Evolutionary conservation across 768 basidiomycete genomes (phyloP).

Genomic region (Sporobolomyces roseus): DNA sequence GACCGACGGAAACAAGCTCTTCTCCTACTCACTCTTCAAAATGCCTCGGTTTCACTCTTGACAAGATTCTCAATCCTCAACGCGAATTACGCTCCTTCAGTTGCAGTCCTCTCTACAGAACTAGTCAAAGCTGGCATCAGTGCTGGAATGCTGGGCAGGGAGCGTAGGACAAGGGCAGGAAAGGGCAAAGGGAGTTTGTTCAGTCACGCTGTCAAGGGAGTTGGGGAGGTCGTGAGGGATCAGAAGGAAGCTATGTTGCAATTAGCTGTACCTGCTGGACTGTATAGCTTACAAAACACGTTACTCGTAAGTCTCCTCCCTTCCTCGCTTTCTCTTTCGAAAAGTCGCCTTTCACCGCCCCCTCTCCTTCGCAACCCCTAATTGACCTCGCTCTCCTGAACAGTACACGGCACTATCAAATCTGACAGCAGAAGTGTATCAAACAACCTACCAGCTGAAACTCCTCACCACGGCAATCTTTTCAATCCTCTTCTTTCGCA

Average conservation of each 20-base stretch:
- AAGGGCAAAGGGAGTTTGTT: neutral
- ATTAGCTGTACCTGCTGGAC: slow-evolving; percentile 85
- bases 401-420: slow-evolving; percentile 90
- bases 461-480: slow-evolving; percentile 45
- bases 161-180: neutral
- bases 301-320: slow-evolving; percentile 33
- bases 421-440: slow-evolving; percentile 92
- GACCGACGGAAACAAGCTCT: slow-evolving; percentile 64
- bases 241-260: slow-evolving; percentile 53
- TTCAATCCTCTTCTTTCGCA: slow-evolving; percentile 41
- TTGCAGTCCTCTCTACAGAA: slow-evolving; percentile 87
- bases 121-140: slow-evolving; percentile 83
- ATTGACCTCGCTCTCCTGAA: slow-evolving; percentile 46
- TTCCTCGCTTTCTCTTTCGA: too few relatives aligned
- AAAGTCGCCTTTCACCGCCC: neutral
- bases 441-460: slow-evolving; percentile 92
- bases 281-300: slow-evolving; percentile 61
- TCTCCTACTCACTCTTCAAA: slow-evolving; percentile 89
- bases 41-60: slow-evolving; percentile 80
- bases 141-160: slow-evolving; percentile 60
- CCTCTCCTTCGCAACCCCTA: too few relatives aligned
- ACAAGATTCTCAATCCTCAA: slow-evolving; percentile 88
- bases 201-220: neutral
- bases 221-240: neutral
- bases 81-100: slow-evolving; percentile 70